Evolutionary conservation across 805 yeast genomes (phyloP), one percentile per base, ranked within the genome.

Genomic region (Ogataea nakhonphanomensis): DNA sequence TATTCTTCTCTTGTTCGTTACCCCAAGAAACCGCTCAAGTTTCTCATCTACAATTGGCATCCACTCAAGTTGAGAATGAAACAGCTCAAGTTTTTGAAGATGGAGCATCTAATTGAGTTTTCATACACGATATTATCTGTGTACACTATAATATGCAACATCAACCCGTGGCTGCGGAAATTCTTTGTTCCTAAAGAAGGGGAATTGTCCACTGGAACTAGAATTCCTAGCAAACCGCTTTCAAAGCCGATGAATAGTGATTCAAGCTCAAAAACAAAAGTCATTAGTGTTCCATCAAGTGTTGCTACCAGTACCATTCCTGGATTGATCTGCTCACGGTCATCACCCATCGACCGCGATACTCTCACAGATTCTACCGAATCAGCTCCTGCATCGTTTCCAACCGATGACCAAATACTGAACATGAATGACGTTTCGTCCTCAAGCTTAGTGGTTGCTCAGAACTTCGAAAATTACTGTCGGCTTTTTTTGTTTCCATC

Each of bases 381-480:
- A 11, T 29, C 46, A 1, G 41, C 57, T 5, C 62, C 65, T 1
- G 62, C 63, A n/a, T 45, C 64, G 8, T 61, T 60, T 37, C 64
- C 67, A 1, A 39, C 45, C 15, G 62, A 54, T 33, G 57, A 59
- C 29, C 66, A 62, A 34, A 45, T 56, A 6, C 44, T 52, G 17
- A 60, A 58, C 31, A 51, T 61, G 48, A 54, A 58, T 35, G 66
- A 62, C 36, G 54, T 64, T 3, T 60, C 70, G 6, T 63, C 67
- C 4, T 44, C 71, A 6, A 50, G 58, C 5, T 43, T 59, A 9
- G 67, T 65, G 5, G 69, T 66, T 20, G 62, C 67, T 3, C 61
- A 62, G 35, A 67, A 67, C 39, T 65, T 67, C 41, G 69, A 66
- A 36, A 66, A 61, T 41, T 67, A 56, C 41, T 66, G 69, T 36